Evolutionary conservation across 345 rosid genomes (phyloP).

Genomic region (Turnera subulata): DNA sequence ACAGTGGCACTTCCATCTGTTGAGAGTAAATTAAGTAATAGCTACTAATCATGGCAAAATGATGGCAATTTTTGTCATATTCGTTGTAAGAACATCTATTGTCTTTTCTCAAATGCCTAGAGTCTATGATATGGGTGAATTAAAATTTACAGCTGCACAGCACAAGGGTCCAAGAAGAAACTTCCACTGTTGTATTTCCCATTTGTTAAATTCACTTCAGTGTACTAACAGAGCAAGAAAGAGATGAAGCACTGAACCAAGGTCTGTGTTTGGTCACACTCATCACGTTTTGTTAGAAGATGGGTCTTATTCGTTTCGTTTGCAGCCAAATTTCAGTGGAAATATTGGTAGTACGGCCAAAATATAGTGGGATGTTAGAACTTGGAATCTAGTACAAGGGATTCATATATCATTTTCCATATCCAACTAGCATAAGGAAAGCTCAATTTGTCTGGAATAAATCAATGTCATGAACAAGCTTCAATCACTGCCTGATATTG

Average conservation of each 20-base stretch:
- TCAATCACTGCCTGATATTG: too few species aligned
- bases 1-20: neutral
- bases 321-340: neutral
- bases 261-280: conserved; percentile 17
- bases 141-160: neutral
- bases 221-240: neutral
- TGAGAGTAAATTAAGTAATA: conserved; percentile 15
- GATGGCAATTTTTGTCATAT: conserved; percentile 37
- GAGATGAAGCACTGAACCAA: neutral
- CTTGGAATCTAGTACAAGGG: too few species aligned
- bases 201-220: neutral
- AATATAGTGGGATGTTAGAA: neutral
- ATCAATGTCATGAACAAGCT: neutral
- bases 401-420: neutral
- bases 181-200: conserved; percentile 7
- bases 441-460: neutral
- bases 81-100: conserved; percentile 13
- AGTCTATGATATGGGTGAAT: neutral
- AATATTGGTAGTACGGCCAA: neutral
- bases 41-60: conserved; percentile 44
- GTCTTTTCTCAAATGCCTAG: conserved; percentile 8
- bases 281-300: conserved; percentile 26
- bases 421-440: neutral
- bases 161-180: conserved; percentile 11
- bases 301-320: conserved; percentile 18